Evolutionary conservation across 2,329 filamentous ascomycete species (phyloP), one percentile per base, ranked within the genome.

Genomic region (Trichoderma brevicompactum): DNA sequence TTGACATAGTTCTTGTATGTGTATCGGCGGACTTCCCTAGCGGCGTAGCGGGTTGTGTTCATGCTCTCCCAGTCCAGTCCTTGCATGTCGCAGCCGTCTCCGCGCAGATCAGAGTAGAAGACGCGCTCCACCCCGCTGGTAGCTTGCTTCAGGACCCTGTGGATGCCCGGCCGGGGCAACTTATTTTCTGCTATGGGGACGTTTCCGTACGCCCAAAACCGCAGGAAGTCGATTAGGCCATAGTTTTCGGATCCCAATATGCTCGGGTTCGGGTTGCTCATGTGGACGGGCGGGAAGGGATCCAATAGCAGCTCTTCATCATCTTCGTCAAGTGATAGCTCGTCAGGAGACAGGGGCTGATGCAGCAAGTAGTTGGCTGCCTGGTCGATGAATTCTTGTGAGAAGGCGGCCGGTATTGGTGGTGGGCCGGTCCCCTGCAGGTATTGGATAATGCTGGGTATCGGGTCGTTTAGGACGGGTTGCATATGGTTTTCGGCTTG

Each of bases 1-100:
- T 87, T 89, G 36, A 81, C 81, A 68, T 88, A 88, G 69, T 89
- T 89, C 59, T 73, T 80, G 70, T 87, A 89, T 0, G 80, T 83
- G 13, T 74, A 66, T 48, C 74, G 69, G 19, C 87, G 81, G 62
- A 79, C 78, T 52, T 78, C 73, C 28, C 85, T 79, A 3, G 85
- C 87, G 28, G 79, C 74, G 28, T 69, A 69, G 64, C 85, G 81
- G 10, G 80, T 80, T 2, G 86, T 82, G 2, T 82, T 82, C 68
- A 89, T 75, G 12, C 78, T 74, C 2, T 73, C 69, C 87, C 87
- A 89, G 71, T 87, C 75, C 41, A 89, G 78, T 58, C 86, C 85
- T 70, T 89, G 87, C 28, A 87, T 73, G 70, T 89, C 87, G 65
- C 77, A 85, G 53, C 70, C 62, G 54, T 89, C 85, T 1, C 85